These are phyloP conservation scores for Triticum monococcum DNA, from an alignment of 176 grass and related monocot species.

Conservation along the genomic window DNA sequence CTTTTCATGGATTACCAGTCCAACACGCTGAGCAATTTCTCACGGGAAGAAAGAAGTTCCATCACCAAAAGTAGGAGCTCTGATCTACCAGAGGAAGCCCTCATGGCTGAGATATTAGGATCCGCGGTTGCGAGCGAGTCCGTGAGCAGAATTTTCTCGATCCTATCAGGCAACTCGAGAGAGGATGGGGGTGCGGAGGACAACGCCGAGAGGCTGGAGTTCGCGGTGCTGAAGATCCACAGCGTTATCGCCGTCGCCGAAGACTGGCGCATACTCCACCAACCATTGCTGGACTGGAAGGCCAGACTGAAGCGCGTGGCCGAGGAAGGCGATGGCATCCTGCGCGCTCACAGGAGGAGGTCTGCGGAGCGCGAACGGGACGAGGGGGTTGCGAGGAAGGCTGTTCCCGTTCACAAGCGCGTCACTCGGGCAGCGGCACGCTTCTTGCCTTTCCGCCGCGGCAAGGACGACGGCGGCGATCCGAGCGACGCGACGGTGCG, in stretches of 20 bases:
- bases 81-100: background rate
- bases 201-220: background rate
- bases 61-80: no score
- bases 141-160: background rate
- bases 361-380: background rate
- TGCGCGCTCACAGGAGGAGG: background rate
- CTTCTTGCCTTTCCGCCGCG: background rate
- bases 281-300: background rate
- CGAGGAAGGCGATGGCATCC: background rate
- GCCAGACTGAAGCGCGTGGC: background rate
- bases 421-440: background rate
- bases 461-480: background rate
- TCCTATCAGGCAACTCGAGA: background rate
- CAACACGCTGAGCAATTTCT: background rate
- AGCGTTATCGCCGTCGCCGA: background rate
- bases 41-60: background rate
- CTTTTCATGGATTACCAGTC: background rate
- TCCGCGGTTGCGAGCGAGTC: background rate
- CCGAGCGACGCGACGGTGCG: background rate
- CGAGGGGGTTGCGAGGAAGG: background rate
- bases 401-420: background rate
- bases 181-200: background rate
- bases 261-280: background rate
- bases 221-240: background rate
- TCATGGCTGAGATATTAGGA: background rate